phyloP scores from a whole-genome alignment of 1,139 yeast species.

The Pichia sp. region DNA sequence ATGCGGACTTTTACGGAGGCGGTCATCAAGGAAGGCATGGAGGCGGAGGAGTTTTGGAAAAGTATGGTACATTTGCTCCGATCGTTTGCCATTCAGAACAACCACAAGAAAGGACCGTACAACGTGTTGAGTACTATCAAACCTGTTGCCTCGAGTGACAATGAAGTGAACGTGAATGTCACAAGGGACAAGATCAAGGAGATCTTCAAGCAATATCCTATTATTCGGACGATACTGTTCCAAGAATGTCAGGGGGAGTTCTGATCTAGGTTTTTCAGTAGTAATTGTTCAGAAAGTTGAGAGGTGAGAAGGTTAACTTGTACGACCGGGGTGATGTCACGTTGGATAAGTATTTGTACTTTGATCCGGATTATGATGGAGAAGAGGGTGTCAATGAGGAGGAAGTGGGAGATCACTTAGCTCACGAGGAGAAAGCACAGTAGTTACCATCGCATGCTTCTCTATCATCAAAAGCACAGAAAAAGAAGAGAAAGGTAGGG shows the following conservation, averaged over 20 bases:
- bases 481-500: conserved; percentile 14
- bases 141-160: conserved; percentile 86
- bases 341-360: conserved; percentile 74
- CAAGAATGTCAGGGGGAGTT: conserved; percentile 84
- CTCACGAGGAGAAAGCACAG: conserved; percentile 12
- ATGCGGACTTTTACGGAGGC: conserved; percentile 81
- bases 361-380: conserved; percentile 48
- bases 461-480: conserved; percentile 4
- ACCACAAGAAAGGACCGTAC: conserved; percentile 89
- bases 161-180: conserved; percentile 85
- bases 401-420: conserved; percentile 11
- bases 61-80: conserved; percentile 74
- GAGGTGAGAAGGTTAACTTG: conserved; percentile 80
- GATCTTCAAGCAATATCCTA: conserved; percentile 88
- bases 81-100: conserved; percentile 76
- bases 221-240: conserved; percentile 90
- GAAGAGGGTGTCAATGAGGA: conserved; percentile 35
- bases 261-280: conserved; percentile 95
- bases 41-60: conserved; percentile 85
- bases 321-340: conserved; percentile 81
- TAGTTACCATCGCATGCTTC: not conserved
- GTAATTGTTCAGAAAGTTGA: conserved; percentile 75
- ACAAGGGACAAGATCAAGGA: conserved; percentile 87
- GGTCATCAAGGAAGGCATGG: conserved; percentile 72
- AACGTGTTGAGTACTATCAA: conserved; percentile 90